A percentile compares a stretch with the other conserved stretches of the same genome.
Evolutionary conservation across 192 early-diverging fungal genomes (phyloP).

Genomic region (Podila verticillata): DNA sequence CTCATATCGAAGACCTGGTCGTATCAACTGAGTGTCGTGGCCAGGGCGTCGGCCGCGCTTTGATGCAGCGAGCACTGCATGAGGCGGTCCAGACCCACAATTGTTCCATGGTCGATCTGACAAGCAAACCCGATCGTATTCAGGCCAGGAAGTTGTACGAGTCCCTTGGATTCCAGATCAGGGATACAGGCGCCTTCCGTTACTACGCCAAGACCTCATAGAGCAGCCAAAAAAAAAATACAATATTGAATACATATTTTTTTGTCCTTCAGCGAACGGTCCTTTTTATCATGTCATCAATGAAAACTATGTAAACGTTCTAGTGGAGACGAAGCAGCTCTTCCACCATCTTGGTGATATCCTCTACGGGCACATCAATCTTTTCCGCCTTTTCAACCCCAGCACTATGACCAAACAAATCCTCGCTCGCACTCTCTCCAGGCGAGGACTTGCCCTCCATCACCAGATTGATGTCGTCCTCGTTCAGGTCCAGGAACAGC

Average conservation of each 20-base stretch:
- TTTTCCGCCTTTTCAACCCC: constrained; percentile 36
- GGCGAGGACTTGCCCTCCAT: constrained; percentile 10
- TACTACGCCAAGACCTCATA: constrained; percentile 10
- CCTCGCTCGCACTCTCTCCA: constrained; percentile 14
- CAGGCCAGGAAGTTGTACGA: constrained; percentile 57
- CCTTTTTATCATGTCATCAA: too few species aligned
- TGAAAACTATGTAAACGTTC: neutral
- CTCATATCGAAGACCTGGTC: constrained; percentile 62
- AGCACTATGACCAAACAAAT: neutral
- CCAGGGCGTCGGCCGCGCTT: constrained; percentile 41
- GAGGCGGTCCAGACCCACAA: constrained; percentile 32
- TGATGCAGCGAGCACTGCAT: constrained; percentile 37
- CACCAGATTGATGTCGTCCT: constrained; percentile 54
- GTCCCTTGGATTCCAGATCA: constrained; percentile 54
- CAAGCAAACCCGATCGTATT: constrained; percentile 56
- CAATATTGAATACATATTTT: too few species aligned
- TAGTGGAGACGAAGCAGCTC: constrained; percentile 68
- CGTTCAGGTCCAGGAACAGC: constrained; percentile 75
- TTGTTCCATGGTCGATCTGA: constrained; percentile 54
- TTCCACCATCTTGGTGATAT: constrained; percentile 65
- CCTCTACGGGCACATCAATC: constrained; percentile 49
- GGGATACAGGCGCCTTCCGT: constrained; percentile 57
- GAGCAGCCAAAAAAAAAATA: neutral
- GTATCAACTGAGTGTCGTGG: constrained; percentile 43
- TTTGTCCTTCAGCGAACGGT: too few species aligned